These are phyloP conservation scores for Thuja plicata DNA, from an alignment of 83 land plant species.

Conservation along the genomic window DNA sequence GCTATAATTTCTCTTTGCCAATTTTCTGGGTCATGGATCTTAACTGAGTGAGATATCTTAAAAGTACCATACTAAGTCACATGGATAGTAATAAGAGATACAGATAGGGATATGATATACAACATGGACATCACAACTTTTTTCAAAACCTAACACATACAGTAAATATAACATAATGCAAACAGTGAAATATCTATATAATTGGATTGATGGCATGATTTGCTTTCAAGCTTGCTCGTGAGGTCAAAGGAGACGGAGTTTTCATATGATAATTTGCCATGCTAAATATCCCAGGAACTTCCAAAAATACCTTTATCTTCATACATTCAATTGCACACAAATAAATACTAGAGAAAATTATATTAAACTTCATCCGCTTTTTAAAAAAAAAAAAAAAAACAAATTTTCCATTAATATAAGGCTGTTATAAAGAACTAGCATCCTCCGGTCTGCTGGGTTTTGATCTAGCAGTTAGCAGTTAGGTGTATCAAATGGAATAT, in stretches of 20 bases:
- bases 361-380: not conserved
- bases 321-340: not conserved
- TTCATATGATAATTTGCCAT: not conserved
- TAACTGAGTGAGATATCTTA: not conserved
- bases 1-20: not conserved
- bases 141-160: not conserved
- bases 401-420: not conserved
- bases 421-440: too few species aligned
- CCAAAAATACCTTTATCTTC: not conserved
- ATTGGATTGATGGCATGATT: not conserved
- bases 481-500: too few species aligned
- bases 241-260: not conserved
- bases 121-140: not conserved
- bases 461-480: too few species aligned
- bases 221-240: not conserved
- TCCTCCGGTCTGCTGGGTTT: not conserved
- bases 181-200: too few species aligned
- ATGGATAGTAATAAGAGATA: not conserved
- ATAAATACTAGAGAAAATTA: not conserved
- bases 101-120: not conserved
- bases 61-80: not conserved
- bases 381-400: not conserved
- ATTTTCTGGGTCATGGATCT: not conserved
- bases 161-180: not conserved
- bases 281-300: not conserved